These are phyloP conservation scores for Blastobotrys robertii DNA, from an alignment of 805 yeast genomes.

Conservation along the genomic window DNA sequence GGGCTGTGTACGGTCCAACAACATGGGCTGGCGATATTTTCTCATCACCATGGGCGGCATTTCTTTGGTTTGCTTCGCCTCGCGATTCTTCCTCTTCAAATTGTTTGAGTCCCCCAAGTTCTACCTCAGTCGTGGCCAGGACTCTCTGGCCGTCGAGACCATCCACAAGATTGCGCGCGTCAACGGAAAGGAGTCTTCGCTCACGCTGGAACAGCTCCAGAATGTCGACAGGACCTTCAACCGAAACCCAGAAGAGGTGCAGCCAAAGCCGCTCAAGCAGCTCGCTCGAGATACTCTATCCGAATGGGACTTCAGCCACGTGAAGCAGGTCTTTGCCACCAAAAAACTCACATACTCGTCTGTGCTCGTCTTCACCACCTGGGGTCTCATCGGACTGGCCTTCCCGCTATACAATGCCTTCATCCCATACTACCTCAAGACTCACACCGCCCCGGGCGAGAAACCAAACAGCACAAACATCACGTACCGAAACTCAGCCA, in stretches of 20 bases:
- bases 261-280: background rate
- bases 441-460: constrained; percentile 34
- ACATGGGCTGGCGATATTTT: constrained; percentile 53
- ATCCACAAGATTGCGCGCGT: constrained; percentile 39
- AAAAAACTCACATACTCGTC: constrained; percentile 35
- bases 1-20: constrained; percentile 36
- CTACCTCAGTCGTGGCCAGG: constrained; percentile 40
- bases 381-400: constrained; percentile 49
- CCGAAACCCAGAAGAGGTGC: background rate
- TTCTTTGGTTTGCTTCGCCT: constrained; percentile 37
- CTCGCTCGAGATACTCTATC: constrained; percentile 1
- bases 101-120: constrained; percentile 48
- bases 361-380: constrained; percentile 37
- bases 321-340: constrained; percentile 38
- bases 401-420: constrained; percentile 47
- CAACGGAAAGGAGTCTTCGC: constrained; percentile 31
- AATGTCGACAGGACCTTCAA: constrained; percentile 31
- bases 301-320: constrained; percentile 23
- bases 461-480: constrained; percentile 8
- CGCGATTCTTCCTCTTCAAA: constrained; percentile 35
- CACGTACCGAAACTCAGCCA: constrained; percentile 22
- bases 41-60: constrained; percentile 45
- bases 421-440: constrained; percentile 40
- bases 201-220: constrained; percentile 39
- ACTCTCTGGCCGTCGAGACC: constrained; percentile 37